A percentile compares a stretch with the other conserved stretches of the same genome.
These are phyloP conservation scores for Trichocomaceae sp. DNA, from an alignment of 2,329 filamentous ascomycete genomes.

Conservation along the genomic window DNA sequence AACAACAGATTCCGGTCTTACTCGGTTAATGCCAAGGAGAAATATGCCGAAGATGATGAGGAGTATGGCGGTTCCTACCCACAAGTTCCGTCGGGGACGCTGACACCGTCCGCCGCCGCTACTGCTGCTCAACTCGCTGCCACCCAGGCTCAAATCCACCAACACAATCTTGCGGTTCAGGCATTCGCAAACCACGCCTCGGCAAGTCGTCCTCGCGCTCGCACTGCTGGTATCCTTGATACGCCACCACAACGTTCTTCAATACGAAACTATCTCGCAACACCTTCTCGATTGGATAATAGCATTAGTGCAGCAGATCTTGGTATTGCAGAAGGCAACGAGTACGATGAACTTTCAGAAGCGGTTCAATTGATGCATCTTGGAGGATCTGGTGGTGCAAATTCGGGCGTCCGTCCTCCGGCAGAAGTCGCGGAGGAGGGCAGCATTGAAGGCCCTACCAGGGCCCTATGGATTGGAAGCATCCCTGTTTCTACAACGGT, in stretches of 20 bases:
- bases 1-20: slow-evolving; percentile 92
- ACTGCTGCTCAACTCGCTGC: slow-evolving; percentile 53
- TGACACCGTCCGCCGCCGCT: slow-evolving; percentile 54
- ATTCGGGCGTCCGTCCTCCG: slow-evolving; percentile 56
- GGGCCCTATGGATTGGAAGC: slow-evolving; percentile 93
- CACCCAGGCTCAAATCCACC: slow-evolving; percentile 66
- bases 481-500: slow-evolving; percentile 96
- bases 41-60: slow-evolving; percentile 84
- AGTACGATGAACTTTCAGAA: slow-evolving; percentile 73
- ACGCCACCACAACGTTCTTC: slow-evolving; percentile 59
- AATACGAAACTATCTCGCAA: slow-evolving; percentile 68
- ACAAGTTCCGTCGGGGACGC: slow-evolving; percentile 51
- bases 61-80: slow-evolving; percentile 60
- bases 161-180: slow-evolving; percentile 89
- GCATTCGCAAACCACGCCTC: slow-evolving; percentile 82
- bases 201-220: slow-evolving; percentile 73
- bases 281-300: slow-evolving; percentile 67
- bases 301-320: slow-evolving; percentile 71
- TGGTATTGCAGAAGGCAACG: slow-evolving; percentile 64
- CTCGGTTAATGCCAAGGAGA: slow-evolving; percentile 97
- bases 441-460: slow-evolving; percentile 79
- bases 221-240: slow-evolving; percentile 87
- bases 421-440: slow-evolving; percentile 68
- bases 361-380: slow-evolving; percentile 77
- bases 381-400: slow-evolving; percentile 30